These are phyloP conservation scores for Lanmaoa rubissima DNA, from an alignment of 768 basidiomycete species.

Conservation along the genomic window DNA sequence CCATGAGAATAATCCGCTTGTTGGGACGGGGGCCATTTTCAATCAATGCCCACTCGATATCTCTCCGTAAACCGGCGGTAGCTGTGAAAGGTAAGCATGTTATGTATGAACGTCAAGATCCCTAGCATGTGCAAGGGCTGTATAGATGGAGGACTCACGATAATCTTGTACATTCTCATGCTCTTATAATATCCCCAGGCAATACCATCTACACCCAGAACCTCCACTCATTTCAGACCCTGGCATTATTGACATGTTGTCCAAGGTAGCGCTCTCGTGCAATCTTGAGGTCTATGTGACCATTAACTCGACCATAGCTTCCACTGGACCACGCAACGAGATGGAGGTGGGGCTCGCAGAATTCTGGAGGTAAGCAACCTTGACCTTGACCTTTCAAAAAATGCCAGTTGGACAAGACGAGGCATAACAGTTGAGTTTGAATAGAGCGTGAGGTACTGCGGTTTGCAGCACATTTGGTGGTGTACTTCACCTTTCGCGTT, in stretches of 20 bases:
- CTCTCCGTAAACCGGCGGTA: conserved; percentile 50
- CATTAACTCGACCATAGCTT: conserved; percentile 43
- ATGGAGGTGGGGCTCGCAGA: conserved; percentile 46
- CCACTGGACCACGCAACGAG: conserved; percentile 45
- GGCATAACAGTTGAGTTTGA: background rate
- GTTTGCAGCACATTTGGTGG: too few relatives aligned
- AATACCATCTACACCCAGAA: conserved; percentile 46
- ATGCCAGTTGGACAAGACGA: conserved; percentile 33
- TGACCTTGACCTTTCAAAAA: conserved; percentile 51
- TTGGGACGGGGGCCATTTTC: conserved; percentile 4
- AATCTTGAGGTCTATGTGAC: conserved; percentile 58
- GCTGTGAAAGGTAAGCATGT: conserved; percentile 31
- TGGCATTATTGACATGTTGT: conserved; percentile 39
- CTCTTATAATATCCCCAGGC: conserved; percentile 1
- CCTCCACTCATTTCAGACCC: conserved; percentile 53
- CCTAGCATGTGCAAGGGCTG: conserved; percentile 53
- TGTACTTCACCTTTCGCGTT: too few relatives aligned
- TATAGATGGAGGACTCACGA: conserved; percentile 45
- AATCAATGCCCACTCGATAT: conserved; percentile 56
- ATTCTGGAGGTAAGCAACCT: conserved; percentile 46
- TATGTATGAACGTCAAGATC: conserved; percentile 52
- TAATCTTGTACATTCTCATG: background rate
- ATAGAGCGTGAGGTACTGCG: too few relatives aligned
- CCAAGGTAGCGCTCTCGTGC: conserved; percentile 46
- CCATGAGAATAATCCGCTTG: background rate